Evolutionary conservation across 495 filamentous ascomycete genomes (phyloP), one percentile per base, ranked within the genome.

Genomic region (Staphylotrichum tortipilum): DNA sequence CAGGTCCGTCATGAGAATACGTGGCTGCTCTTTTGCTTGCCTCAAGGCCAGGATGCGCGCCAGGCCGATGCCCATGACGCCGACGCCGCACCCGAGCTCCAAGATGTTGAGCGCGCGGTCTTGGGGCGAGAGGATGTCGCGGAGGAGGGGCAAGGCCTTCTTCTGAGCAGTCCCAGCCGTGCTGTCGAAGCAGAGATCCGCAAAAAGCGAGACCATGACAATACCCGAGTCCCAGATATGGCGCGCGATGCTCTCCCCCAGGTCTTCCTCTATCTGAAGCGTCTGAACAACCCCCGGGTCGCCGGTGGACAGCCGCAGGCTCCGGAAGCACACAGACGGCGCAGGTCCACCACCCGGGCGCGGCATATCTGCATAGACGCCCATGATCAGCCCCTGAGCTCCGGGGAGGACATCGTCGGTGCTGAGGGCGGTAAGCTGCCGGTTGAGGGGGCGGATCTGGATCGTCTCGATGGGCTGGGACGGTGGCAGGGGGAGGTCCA

Each of bases 161-260:
- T 22, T 28, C 12, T n/a, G n/a, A n/a, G 11, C 23, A 24, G 7
- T 38, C 7, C 12, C 30, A 0, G 15, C 8, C 6, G 29, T 43
- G 17, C 24, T n/a, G 1, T 24, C 24, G 24, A 66, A 28, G 36
- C 61, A 64, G 6, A 67, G 37, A 19, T 68, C 64, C 1, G 65
- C 68, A 40, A 75, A 47, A 12, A 65, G 58, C 10, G 59, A 67
- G 1, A 68, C 62, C 8, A 66, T 67, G 4, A 68, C 53, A 4
- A 72, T 53, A 5, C 72, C 71, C 21, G 59, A 73, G 65, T 82
- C 91, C 92, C 92, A 98, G 39, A 97, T 80, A 67, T 98, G 92
- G 14, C 89, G 77, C 14, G 91, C 90, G 57, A 98, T 95, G 62
- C 87, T 95, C 62, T 97, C 89, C 7, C 90, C 91, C 2, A 89